Evolutionary conservation across 1,284 basidiomycete species (phyloP).

Genomic region (Irpex rosettiformis): DNA sequence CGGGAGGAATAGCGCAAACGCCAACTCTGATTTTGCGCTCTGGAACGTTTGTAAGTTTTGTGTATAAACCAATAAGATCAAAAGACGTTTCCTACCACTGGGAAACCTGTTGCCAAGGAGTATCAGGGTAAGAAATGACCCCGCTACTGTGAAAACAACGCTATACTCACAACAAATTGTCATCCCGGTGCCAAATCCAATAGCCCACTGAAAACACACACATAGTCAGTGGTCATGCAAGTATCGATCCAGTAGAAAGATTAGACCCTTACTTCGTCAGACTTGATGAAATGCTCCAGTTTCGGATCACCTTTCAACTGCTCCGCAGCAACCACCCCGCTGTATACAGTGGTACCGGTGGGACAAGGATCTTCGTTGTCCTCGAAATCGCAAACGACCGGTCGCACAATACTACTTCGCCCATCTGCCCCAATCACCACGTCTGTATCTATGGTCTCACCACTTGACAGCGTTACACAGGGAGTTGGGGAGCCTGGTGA

Average conservation of each 20-base stretch:
- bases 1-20: not conserved
- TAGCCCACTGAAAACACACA: not conserved
- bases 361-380: not conserved
- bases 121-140: not conserved
- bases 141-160: too few species aligned
- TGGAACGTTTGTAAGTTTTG: too few species aligned
- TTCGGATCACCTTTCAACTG: constrained; percentile 1
- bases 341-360: constrained; percentile 23
- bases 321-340: constrained; percentile 32
- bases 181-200: constrained; percentile 6
- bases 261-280: constrained; percentile 2
- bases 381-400: not conserved
- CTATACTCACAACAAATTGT: constrained; percentile 3
- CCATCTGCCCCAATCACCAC: constrained; percentile 15
- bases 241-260: not conserved
- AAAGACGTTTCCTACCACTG: not conserved
- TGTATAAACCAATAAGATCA: too few species aligned
- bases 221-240: not conserved
- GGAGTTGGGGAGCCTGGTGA: constrained; percentile 9
- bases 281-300: not conserved
- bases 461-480: constrained; percentile 27
- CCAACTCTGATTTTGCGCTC: not conserved
- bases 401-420: not conserved
- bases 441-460: constrained; percentile 30
- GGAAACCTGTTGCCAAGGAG: not conserved